Evolutionary conservation across 768 basidiomycete genomes (phyloP), one percentile per base, ranked within the genome.

Genomic region (Polyporus arcularius): DNA sequence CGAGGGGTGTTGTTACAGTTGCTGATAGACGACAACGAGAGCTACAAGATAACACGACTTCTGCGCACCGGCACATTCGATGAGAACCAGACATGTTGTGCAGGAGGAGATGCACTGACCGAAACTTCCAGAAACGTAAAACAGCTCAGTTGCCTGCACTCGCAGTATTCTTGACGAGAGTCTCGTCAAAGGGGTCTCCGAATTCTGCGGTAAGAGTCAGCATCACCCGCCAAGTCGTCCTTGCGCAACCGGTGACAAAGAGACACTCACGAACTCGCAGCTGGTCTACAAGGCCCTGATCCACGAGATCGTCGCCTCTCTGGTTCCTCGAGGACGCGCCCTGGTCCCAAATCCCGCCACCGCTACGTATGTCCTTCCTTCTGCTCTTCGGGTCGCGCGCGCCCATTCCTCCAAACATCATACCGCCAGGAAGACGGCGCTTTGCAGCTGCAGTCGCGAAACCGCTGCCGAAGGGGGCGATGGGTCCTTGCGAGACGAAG

Each of bases 101-200:
- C n/a, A 26, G 12, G 15, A 43, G 35, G 26, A 21, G 4, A 53
- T 7, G 39, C n/a, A 32, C 18, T 15, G 2, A 42, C 38, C 4
- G 4, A 11, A 26, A 35, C 46, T 14, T 21, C 46, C 46, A 9
- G 46, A 0, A 48, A 7, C 26, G 10, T 21, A 7, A 45, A 8
- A 45, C 40, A 12, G 26, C 35, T 35, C 32, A 58, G 28, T 38
- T 47, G 15, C 18, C n/a, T 46, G 31, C 35, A 15, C 58, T 55
- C 48, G 61, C 66, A 11, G 57, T 41, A 53, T 53, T 64, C 67
- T 71, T 71, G 50, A 73, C 39, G 30, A 59, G 21, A 14, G 65
- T 58, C 32, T 72, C 69, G 35, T 72, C 69, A 49, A 73, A 68
- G 11, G 72, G 72, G 50, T 73, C 72, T n/a, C 72, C 72, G 30